phyloP scores from a whole-genome alignment of 352 stramenopile genomes.

The Phytophthora kernoviae region DNA sequence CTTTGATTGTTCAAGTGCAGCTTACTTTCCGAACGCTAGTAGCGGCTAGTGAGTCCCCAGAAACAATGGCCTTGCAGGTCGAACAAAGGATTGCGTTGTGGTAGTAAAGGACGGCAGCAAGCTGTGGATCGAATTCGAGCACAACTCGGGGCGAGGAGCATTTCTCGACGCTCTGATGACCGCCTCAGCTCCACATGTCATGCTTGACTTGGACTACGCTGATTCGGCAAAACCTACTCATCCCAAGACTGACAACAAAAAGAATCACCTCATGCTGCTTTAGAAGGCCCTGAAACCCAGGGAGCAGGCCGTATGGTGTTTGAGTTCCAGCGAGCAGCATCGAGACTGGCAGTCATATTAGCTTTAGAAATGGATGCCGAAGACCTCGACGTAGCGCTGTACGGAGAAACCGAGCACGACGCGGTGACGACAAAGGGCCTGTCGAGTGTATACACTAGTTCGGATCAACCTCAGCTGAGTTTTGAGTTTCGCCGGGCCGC shows the following conservation, averaged over 20 bases:
- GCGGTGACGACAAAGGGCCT: constrained; percentile 6
- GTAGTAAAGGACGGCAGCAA: constrained; percentile 20
- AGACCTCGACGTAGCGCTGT: constrained; percentile 33
- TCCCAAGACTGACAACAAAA: neutral
- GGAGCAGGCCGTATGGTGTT: constrained; percentile 27
- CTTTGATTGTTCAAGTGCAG: constrained; percentile 39
- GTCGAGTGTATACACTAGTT: constrained; percentile 16
- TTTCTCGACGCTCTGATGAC: constrained; percentile 52
- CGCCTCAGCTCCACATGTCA: constrained; percentile 18
- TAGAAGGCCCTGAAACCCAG: neutral
- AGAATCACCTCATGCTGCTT: neutral
- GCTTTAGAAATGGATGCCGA: constrained; percentile 31
- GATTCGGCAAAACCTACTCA: constrained; percentile 32
- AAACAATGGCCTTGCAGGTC: constrained; percentile 26
- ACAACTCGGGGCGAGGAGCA: constrained; percentile 48
- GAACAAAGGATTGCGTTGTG: constrained; percentile 48
- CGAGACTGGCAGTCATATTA: constrained; percentile 31
- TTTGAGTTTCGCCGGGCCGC: constrained; percentile 42
- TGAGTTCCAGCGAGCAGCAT: constrained; percentile 39
- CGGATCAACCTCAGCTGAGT: constrained; percentile 17
- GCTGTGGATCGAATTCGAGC: constrained; percentile 58
- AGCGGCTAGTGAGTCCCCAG: neutral
- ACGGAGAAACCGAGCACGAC: constrained; percentile 28
- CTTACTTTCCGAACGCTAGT: constrained; percentile 45
- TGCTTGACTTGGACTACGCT: constrained; percentile 45